Evolutionary conservation across 345 rosid species (phyloP).

Genomic region (Eucalyptus decipiens): DNA sequence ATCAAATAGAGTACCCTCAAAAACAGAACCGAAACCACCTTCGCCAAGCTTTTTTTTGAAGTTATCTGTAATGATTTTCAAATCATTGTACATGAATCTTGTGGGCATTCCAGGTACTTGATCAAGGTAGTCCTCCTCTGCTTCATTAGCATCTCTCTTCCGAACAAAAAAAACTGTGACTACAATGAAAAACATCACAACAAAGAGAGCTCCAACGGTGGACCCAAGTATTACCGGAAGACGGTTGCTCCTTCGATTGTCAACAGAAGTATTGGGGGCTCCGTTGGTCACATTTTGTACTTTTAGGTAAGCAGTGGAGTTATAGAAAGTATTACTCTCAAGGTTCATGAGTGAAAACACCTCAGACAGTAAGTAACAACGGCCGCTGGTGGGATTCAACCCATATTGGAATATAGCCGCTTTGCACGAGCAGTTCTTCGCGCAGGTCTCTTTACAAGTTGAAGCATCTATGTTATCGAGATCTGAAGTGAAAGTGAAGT

Average conservation of each 20-base stretch:
- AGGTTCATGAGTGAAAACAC: neutral
- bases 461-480: neutral
- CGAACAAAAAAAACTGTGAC: neutral
- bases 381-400: neutral
- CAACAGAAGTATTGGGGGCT: neutral
- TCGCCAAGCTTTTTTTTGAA: constrained; percentile 8
- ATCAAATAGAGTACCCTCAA: constrained; percentile 1
- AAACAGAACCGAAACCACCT: constrained; percentile 24
- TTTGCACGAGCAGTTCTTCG: constrained; percentile 6
- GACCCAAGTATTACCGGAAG: neutral
- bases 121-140: neutral
- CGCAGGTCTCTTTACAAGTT: neutral
- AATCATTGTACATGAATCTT: neutral
- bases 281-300: neutral
- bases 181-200: neutral
- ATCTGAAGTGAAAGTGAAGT: neutral
- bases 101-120: neutral
- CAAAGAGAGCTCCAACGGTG: neutral
- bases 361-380: neutral
- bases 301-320: neutral
- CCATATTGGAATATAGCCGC: neutral
- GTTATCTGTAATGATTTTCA: neutral
- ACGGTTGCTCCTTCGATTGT: neutral
- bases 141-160: neutral
- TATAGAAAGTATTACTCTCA: neutral